These are phyloP conservation scores for Rhizopogon vinicolor DNA, from an alignment of 768 basidiomycete species.

Conservation along the genomic window DNA sequence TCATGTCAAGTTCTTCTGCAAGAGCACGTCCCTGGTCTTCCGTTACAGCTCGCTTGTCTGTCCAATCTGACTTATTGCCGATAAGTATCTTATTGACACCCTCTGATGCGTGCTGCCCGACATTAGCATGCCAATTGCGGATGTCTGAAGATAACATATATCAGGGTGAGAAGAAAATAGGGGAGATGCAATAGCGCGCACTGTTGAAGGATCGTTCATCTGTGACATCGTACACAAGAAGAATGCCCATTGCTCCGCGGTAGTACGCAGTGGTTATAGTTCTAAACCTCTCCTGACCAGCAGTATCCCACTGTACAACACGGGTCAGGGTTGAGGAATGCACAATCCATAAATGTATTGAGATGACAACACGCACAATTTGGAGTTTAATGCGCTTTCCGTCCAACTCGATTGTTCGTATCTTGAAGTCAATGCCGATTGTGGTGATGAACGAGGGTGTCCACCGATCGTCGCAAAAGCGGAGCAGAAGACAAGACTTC, in stretches of 20 bases:
- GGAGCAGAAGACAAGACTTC: constrained; percentile 91
- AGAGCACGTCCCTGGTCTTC: constrained; percentile 90
- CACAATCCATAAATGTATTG: no score
- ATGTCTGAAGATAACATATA: constrained; percentile 58
- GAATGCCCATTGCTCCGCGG: constrained; percentile 97
- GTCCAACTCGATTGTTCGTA: constrained; percentile 96
- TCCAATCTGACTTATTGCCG: constrained; percentile 99
- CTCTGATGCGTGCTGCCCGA: constrained; percentile 98
- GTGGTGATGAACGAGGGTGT: constrained; percentile 99
- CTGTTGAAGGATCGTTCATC: constrained; percentile 95
- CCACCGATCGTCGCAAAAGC: constrained; percentile 99
- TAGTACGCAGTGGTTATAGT: constrained; percentile 99
- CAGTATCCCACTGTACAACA: constrained; percentile 87
- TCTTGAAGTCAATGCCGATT: constrained; percentile 99
- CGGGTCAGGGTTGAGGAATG: not conserved
- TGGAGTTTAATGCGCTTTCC: constrained; percentile 98
- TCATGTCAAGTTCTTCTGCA: constrained; percentile 88
- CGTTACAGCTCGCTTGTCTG: constrained; percentile 89
- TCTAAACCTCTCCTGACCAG: constrained; percentile 97
- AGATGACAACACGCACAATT: constrained; percentile 50
- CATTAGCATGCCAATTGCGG: constrained; percentile 96
- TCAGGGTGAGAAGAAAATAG: not conserved
- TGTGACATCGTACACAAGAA: constrained; percentile 97
- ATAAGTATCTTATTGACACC: constrained; percentile 99
- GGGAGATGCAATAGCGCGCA: constrained; percentile 37